Evolutionary conservation across 495 filamentous ascomycete genomes (phyloP).

Genomic region (Penicillium egyptiacum): DNA sequence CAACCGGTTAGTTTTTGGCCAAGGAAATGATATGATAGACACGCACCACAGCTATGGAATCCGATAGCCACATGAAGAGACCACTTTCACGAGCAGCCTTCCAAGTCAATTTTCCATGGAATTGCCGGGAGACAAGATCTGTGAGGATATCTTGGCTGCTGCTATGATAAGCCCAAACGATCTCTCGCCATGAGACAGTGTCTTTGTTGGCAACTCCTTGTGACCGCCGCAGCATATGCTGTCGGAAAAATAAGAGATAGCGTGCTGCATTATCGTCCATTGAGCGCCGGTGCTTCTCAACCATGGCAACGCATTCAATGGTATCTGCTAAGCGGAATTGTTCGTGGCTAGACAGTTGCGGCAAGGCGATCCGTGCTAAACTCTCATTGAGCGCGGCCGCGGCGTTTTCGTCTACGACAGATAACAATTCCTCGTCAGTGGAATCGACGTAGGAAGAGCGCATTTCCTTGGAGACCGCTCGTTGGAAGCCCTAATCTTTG

Average conservation of each 20-base stretch:
- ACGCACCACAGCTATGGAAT: slow-evolving; percentile 71
- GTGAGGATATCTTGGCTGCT: slow-evolving; percentile 88
- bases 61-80: slow-evolving; percentile 93
- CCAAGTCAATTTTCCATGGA: slow-evolving; percentile 78
- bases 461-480: slow-evolving; percentile 49
- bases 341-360: slow-evolving; percentile 81
- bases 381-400: slow-evolving; percentile 73
- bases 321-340: slow-evolving; percentile 88
- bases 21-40: neutral
- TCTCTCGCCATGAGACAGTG: slow-evolving; percentile 85
- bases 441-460: slow-evolving; percentile 56
- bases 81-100: slow-evolving; percentile 80
- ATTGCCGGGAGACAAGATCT: slow-evolving; percentile 81
- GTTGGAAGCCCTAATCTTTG: slow-evolving; percentile 34
- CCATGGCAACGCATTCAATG: slow-evolving; percentile 81
- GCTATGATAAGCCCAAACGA: slow-evolving; percentile 92
- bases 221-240: slow-evolving; percentile 71
- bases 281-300: slow-evolving; percentile 84
- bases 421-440: slow-evolving; percentile 58
- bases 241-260: slow-evolving; percentile 86
- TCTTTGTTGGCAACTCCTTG: slow-evolving; percentile 60
- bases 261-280: slow-evolving; percentile 92
- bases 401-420: slow-evolving; percentile 69
- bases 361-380: slow-evolving; percentile 70
- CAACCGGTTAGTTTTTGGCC: slow-evolving; percentile 22